Percentiles rank a stretch among this genome's conserved stretches.
Conservation (phyloP, 768 basidiomycete species). For the Phlegmacium glaucopus region DNA sequence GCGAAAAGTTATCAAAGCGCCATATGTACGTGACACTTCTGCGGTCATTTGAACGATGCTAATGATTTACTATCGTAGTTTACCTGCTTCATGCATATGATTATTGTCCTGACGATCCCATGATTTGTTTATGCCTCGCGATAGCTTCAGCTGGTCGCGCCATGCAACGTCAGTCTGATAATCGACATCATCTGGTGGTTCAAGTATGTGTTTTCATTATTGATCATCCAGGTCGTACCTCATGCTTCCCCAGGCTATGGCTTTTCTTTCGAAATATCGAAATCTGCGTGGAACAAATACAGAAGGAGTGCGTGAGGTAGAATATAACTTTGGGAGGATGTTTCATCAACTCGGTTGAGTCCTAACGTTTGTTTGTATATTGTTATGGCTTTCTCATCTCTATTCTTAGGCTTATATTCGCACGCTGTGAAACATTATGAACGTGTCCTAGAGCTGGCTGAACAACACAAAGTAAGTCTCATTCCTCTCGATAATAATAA, state of each 20-base stretch:
- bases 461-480: constrained; percentile 35
- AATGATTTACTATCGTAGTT: constrained; percentile 48
- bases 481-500: too few species aligned
- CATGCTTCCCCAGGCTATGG: constrained; percentile 51
- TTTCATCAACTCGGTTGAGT: constrained; percentile 88
- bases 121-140: constrained; percentile 80
- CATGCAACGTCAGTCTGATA: constrained; percentile 93
- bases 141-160: constrained; percentile 86
- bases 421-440: constrained; percentile 87
- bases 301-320: constrained; percentile 65
- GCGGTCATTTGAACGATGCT: background rate
- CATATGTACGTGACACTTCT: constrained; percentile 58
- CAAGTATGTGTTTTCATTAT: constrained; percentile 36
- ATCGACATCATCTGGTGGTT: constrained; percentile 83
- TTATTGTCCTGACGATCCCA: constrained; percentile 76
- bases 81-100: constrained; percentile 90
- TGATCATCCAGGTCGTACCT: too few species aligned
- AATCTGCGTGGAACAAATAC: constrained; percentile 46
- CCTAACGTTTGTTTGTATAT: background rate
- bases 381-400: background rate
- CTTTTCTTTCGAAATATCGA: constrained; percentile 81
- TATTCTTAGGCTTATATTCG: constrained; percentile 62
- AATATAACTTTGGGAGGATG: constrained; percentile 88
- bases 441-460: constrained; percentile 61
- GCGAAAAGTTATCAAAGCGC: constrained; percentile 89